Conservation (phyloP, 129 eudicot species). For the Chrysanthemum makinoi region DNA sequence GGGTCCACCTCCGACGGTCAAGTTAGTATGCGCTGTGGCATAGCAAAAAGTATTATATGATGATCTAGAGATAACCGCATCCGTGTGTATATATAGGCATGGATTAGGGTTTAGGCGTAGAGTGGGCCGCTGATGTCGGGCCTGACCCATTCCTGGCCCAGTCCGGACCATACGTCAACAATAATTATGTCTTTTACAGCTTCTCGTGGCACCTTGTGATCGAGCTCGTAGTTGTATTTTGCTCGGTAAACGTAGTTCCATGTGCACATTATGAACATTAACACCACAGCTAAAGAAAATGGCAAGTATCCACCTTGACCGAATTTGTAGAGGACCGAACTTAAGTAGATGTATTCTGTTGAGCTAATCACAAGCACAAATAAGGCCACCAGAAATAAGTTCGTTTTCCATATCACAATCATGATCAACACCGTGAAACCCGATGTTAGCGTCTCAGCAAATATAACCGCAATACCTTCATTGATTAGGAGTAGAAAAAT, state of each 20-base stretch:
- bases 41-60: no score
- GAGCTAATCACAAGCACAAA: constrained; percentile 46
- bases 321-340: constrained; percentile 69
- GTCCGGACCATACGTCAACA: no score
- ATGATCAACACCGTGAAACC: constrained; percentile 55
- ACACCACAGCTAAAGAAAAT: constrained; percentile 43
- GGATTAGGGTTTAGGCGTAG: no score
- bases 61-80: no score
- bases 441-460: constrained; percentile 68
- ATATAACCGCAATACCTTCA: constrained; percentile 78
- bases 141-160: no score
- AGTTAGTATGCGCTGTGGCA: no score
- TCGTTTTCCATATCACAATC: constrained; percentile 71
- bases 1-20: no score
- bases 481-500: not conserved
- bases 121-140: no score
- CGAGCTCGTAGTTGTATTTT: constrained; percentile 60
- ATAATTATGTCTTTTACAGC: constrained; percentile 36
- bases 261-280: constrained; percentile 51
- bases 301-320: constrained; percentile 61
- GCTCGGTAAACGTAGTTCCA: constrained; percentile 68
- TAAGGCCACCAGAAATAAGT: constrained; percentile 35
- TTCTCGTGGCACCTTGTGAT: constrained; percentile 52
- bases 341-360: constrained; percentile 48
- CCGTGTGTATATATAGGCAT: no score